Conservation (phyloP, 371 early-diverging fungal species). For the Rhizopus stolonifer region DNA sequence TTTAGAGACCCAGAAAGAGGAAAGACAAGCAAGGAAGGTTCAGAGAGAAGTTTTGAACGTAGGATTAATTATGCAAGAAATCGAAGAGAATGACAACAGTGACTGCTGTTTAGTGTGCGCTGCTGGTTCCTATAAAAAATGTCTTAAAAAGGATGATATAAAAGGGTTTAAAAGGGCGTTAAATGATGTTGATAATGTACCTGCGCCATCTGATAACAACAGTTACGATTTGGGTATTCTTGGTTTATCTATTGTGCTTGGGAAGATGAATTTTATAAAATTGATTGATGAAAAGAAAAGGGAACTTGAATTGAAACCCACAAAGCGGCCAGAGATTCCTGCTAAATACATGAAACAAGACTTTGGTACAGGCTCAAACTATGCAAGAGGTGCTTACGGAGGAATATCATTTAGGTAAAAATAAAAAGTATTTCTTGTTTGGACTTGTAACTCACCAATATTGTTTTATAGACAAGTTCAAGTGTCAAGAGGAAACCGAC, state of each 20-base stretch:
- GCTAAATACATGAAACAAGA: slow-evolving; percentile 18
- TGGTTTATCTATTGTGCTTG: slow-evolving; percentile 23
- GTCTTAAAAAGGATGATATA: slow-evolving; percentile 22
- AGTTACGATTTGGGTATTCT: slow-evolving; percentile 16
- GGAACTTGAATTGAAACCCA: slow-evolving; percentile 1
- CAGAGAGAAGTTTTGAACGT: slow-evolving; percentile 12
- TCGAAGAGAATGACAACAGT: slow-evolving; percentile 6
- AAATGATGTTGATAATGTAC: slow-evolving; percentile 16
- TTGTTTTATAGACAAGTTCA: slow-evolving; percentile 45
- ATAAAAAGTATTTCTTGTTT: slow-evolving; percentile 24
- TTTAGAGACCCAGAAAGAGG: slow-evolving; percentile 10
- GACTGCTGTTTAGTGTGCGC: slow-evolving; percentile 43
- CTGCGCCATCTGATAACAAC: slow-evolving; percentile 22
- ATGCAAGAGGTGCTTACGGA: slow-evolving; percentile 1
- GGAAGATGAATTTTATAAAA: slow-evolving; percentile 23
- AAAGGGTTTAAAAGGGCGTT: slow-evolving; percentile 18
- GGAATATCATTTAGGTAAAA: slow-evolving; percentile 23
- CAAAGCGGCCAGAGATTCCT: slow-evolving; percentile 17
- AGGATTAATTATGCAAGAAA: slow-evolving; percentile 7
- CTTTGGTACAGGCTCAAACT: slow-evolving; percentile 37
- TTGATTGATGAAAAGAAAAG: slow-evolving; percentile 9
- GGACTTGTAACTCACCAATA: neutral
- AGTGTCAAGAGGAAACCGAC: slow-evolving; percentile 64
- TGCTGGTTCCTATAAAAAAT: slow-evolving; percentile 19
- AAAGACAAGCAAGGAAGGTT: slow-evolving; percentile 15